Conservation (phyloP, 2,329 filamentous ascomycete genomes). For the Sphaceloma murrayae region DNA sequence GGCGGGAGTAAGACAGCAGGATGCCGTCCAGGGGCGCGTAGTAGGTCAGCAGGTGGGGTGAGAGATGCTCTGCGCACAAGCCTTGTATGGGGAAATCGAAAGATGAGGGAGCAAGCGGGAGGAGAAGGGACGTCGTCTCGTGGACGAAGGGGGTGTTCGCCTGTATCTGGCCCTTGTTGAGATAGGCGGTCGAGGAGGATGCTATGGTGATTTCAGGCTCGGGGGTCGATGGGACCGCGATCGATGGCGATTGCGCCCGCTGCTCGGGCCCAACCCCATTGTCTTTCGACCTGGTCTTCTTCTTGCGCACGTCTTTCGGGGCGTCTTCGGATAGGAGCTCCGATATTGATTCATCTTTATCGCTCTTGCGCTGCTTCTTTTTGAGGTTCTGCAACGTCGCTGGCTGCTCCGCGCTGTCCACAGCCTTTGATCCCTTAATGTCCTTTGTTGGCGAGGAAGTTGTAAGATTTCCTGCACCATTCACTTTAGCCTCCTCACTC, state of each 20-base stretch:
- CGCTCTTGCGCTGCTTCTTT: constrained; percentile 30
- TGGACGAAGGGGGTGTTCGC: constrained; percentile 61
- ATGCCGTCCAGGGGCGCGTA: constrained; percentile 63
- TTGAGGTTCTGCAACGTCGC: constrained; percentile 28
- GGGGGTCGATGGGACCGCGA: constrained; percentile 1
- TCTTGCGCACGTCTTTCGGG: constrained; percentile 14
- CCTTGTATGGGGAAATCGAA: constrained; percentile 61
- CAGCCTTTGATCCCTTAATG: neutral
- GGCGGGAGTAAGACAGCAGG: constrained; percentile 63
- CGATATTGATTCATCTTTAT: neutral
- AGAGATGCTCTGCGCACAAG: constrained; percentile 63
- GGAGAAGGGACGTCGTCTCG: constrained; percentile 71
- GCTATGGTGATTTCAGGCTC: constrained; percentile 12
- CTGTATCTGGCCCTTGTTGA: constrained; percentile 13
- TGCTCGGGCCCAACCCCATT: constrained; percentile 16
- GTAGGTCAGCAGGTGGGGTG: constrained; percentile 66
- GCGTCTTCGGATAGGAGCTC: constrained; percentile 10
- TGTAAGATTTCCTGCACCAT: neutral
- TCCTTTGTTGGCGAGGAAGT: no score
- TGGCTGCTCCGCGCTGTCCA: constrained; percentile 14
- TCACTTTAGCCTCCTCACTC: constrained; percentile 3
- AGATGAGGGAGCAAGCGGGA: constrained; percentile 62
- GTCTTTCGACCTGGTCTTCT: constrained; percentile 17
- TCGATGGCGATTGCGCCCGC: neutral
- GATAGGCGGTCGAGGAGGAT: neutral